These are phyloP conservation scores for Aspergillus mulundensis DNA, from an alignment of 495 filamentous ascomycete species.

Conservation along the genomic window DNA sequence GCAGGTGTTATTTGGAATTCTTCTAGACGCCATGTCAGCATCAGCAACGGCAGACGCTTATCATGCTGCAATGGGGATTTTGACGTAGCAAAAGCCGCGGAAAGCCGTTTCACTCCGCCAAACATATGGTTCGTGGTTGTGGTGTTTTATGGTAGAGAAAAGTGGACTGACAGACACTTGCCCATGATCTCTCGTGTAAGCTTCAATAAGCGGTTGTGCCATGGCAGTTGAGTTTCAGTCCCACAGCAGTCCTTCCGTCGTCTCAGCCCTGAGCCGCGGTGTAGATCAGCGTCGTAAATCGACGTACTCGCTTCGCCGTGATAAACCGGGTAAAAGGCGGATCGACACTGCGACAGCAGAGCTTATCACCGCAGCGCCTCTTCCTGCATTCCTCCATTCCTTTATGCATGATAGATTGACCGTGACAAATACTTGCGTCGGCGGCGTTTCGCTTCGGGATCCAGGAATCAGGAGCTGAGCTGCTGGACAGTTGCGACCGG, in stretches of 20 bases:
- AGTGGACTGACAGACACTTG: not conserved
- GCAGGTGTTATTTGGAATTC: not conserved
- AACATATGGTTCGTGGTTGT: not conserved
- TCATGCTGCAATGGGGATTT: not conserved
- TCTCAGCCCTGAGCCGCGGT: not conserved
- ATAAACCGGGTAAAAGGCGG: not conserved
- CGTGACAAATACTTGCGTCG: slow-evolving; percentile 4
- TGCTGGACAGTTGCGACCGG: not conserved
- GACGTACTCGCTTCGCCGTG: not conserved
- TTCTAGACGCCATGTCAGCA: not conserved
- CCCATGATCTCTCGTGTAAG: not conserved
- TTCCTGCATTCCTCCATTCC: not conserved
- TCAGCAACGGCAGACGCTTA: not conserved
- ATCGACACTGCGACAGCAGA: slow-evolving; percentile 3
- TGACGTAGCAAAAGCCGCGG: not conserved
- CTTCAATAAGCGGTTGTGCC: not conserved
- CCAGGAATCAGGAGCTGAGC: not conserved
- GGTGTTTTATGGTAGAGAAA: not conserved
- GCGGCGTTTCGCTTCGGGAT: not conserved
- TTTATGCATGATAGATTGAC: not conserved
- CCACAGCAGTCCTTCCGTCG: not conserved
- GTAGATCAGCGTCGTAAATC: not conserved
- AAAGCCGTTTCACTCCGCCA: not conserved
- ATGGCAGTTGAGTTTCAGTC: not conserved
- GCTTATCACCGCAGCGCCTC: not conserved